phyloP scores from a whole-genome alignment of 768 basidiomycete species.

The Pleurotus salmoneostramineus region DNA sequence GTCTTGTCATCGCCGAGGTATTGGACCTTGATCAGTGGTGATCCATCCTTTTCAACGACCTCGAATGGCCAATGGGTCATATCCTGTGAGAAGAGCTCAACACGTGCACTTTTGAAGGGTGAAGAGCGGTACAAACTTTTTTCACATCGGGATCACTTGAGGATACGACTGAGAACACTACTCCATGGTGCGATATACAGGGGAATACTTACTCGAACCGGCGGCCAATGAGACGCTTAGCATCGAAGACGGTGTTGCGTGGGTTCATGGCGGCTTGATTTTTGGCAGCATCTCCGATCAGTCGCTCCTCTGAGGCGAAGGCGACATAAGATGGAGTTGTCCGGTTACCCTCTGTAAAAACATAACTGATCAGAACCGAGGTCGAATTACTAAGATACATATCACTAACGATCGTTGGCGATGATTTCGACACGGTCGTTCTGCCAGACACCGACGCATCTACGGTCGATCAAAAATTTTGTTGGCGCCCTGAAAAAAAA shows the following conservation, averaged over 20 bases:
- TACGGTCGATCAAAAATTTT: slow-evolving; percentile 26
- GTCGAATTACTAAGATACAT: background rate
- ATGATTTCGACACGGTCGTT: slow-evolving; percentile 99
- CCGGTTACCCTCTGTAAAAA: slow-evolving; percentile 66
- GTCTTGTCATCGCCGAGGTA: slow-evolving; percentile 94
- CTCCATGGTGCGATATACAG: background rate
- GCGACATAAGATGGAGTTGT: slow-evolving; percentile 96
- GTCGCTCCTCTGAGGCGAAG: slow-evolving; percentile 92
- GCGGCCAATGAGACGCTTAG: slow-evolving; percentile 96
- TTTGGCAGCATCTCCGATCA: slow-evolving; percentile 99
- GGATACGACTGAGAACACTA: background rate
- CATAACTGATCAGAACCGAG: background rate
- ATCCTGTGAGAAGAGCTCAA: slow-evolving; percentile 45
- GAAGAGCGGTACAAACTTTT: slow-evolving; percentile 11
- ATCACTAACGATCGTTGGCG: slow-evolving; percentile 64
- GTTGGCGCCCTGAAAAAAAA: slow-evolving; percentile 6
- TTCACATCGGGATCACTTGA: slow-evolving; percentile 50
- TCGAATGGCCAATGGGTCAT: slow-evolving; percentile 95
- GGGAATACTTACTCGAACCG: slow-evolving; percentile 51
- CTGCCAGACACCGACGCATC: slow-evolving; percentile 99
- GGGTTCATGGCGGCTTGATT: slow-evolving; percentile 99
- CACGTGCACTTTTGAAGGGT: background rate
- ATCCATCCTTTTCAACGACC: slow-evolving; percentile 81
- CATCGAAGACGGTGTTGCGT: slow-evolving; percentile 94
- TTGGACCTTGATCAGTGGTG: slow-evolving; percentile 84